Base-by-base conservation (phyloP, 2,329 filamentous ascomycete genomes). In the Cladophialophora yegresii region DNA sequence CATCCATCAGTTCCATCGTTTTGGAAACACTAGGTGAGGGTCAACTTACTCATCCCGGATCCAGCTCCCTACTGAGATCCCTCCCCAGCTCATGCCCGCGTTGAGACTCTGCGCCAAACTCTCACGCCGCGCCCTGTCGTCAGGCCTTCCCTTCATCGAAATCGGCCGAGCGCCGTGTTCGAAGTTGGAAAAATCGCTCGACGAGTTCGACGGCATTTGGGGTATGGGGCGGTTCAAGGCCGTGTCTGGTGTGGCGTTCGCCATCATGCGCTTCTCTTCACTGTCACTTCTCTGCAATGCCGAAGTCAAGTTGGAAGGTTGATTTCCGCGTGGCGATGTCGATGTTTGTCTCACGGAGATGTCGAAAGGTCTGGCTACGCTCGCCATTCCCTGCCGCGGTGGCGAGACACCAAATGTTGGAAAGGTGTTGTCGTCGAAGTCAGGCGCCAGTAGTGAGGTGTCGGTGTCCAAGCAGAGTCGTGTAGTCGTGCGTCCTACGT, bases 1-100 rank as follows among this genome's bases (percentile, higher is more conserved):
- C 70, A 71, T 4, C 20, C 54, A 55, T 64, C 45, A 67, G 54
- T 33, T 36, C 49, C 4, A 30, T 13, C 26, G 26, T 30, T 28
- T 20, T 23, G 32, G 13, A 16, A 43, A 43, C 4, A 56, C 51
- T 59, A 43, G 13, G 50, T 22, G 47, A 8, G 47, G 13, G 22
- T 33, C 43, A 43, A 89, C 93, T 87, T 87, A 99, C 95, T 99
- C 95, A 80, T 99, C 93, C 77, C 91, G 86, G 77, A 99, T 95
- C 83, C 96, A 98, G 74, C 93, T 98, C 68, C 93, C 93, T 70
- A 98, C 91, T 8, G 93, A 98, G 66, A 96, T 87, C 70, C 93
- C 93, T 75, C 93, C 93, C 93, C 93, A 99, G 78, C 93, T 97
- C 88, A 96, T 92, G 72, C 93, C 93, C 69, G 88, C 89, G 58